A percentile compares a stretch with the other conserved stretches of the same genome.
phyloP scores from a whole-genome alignment of 2,329 filamentous ascomycete genomes.

The Aspergillus sp. region DNA sequence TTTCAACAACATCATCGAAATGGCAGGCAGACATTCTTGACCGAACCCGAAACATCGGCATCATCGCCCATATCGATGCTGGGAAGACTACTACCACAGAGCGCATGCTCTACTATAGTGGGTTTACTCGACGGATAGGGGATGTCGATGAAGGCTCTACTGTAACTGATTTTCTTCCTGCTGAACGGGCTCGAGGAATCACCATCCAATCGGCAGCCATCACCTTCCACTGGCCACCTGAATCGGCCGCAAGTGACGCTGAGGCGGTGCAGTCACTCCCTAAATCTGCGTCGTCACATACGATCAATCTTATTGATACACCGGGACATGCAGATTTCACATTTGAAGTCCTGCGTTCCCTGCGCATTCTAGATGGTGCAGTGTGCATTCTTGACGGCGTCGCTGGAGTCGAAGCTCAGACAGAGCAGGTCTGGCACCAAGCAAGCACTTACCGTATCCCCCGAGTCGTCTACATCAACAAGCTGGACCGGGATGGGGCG shows the following conservation, averaged over 20 bases:
- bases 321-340: constrained; percentile 97
- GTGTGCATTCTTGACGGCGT: constrained; percentile 92
- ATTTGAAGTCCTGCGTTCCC: constrained; percentile 88
- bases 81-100: constrained; percentile 98
- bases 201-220: constrained; percentile 97
- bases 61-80: constrained; percentile 97
- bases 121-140: constrained; percentile 80
- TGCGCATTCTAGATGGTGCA: constrained; percentile 81
- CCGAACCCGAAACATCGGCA: constrained; percentile 88
- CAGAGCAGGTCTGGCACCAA: constrained; percentile 92
- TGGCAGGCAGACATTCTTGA: constrained; percentile 38
- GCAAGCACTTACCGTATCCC: constrained; percentile 83
- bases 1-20: constrained; percentile 22
- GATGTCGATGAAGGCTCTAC: constrained; percentile 97
- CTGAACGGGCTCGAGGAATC: constrained; percentile 87
- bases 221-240: constrained; percentile 84
- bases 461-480: constrained; percentile 76
- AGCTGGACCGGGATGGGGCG: constrained; percentile 77
- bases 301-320: constrained; percentile 90
- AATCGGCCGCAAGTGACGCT: constrained; percentile 12
- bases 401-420: constrained; percentile 92
- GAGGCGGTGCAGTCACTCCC: constrained; percentile 33
- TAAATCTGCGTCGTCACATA: constrained; percentile 55
- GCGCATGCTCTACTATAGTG: constrained; percentile 97
- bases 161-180: constrained; percentile 91